Conservation (phyloP, 2,329 filamentous ascomycete genomes). For the Trichoderma afroharzianum region DNA sequence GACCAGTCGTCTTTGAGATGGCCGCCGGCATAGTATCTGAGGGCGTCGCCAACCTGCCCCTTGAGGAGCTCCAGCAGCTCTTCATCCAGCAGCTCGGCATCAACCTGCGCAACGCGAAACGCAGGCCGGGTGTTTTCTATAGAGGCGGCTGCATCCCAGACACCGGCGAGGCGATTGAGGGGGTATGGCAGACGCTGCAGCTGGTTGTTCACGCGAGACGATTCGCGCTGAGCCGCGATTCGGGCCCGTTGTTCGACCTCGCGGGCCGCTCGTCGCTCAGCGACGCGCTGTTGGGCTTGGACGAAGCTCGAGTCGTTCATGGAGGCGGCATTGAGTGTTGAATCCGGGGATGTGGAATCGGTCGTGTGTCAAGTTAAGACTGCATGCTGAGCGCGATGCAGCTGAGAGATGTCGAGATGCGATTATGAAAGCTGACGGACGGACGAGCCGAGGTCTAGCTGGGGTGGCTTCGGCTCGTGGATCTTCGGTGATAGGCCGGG, state of each 20-base stretch:
- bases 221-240: conserved; percentile 46
- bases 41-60: conserved; percentile 77
- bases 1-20: conserved; percentile 82
- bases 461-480: conserved; percentile 17
- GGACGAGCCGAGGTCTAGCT: conserved; percentile 16
- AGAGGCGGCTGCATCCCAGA: conserved; percentile 70
- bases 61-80: conserved; percentile 84
- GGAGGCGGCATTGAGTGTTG: conserved; percentile 28
- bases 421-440: conserved; percentile 1
- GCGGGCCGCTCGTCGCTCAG: conserved; percentile 73
- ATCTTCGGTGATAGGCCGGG: conserved; percentile 9
- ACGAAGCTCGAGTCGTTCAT: conserved; percentile 68
- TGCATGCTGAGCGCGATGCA: background rate
- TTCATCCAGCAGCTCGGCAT: conserved; percentile 91
- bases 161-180: conserved; percentile 54
- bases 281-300: conserved; percentile 82
- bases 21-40: conserved; percentile 77
- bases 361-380: conserved; percentile 3
- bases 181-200: conserved; percentile 59
- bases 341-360: background rate
- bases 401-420: background rate
- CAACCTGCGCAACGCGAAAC: conserved; percentile 92
- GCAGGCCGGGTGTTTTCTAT: conserved; percentile 77
- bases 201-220: conserved; percentile 51
- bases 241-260: conserved; percentile 62